Conservation (phyloP, 495 filamentous ascomycete genomes). For the Xylaria acuta region DNA sequence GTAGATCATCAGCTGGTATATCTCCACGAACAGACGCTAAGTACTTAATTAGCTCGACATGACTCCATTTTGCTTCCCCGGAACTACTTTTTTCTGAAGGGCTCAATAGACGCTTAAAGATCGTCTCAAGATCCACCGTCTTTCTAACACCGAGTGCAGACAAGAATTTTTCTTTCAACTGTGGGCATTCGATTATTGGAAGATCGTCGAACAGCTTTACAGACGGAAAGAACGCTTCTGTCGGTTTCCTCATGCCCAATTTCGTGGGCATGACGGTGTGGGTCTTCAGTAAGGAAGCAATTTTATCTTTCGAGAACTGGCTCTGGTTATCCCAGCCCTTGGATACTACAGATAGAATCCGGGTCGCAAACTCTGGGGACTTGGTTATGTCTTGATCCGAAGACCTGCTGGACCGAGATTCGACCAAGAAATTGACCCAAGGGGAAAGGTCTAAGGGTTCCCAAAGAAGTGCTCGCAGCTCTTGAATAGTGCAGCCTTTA, state of each 20-base stretch:
- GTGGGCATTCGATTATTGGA: constrained; percentile 75
- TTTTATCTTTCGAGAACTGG: constrained; percentile 65
- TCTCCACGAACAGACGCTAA: constrained; percentile 87
- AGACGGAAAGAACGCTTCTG: constrained; percentile 87
- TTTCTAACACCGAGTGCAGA: constrained; percentile 79
- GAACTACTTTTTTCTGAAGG: constrained; percentile 51
- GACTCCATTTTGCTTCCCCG: constrained; percentile 75
- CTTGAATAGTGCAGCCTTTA: constrained; percentile 50
- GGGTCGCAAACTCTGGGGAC: constrained; percentile 74
- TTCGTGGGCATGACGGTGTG: constrained; percentile 88
- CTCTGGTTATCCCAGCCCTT: constrained; percentile 85
- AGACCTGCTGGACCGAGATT: constrained; percentile 53
- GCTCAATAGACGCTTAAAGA: constrained; percentile 84
- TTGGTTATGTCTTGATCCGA: constrained; percentile 64
- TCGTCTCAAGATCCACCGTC: constrained; percentile 90
- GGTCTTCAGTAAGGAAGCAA: constrained; percentile 66
- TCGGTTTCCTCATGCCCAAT: constrained; percentile 84
- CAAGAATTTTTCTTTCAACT: constrained; percentile 89
- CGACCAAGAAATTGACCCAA: constrained; percentile 82
- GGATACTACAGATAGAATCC: constrained; percentile 80
- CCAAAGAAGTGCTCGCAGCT: constrained; percentile 84
- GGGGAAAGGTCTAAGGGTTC: constrained; percentile 77
- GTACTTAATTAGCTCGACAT: constrained; percentile 93
- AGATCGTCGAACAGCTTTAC: constrained; percentile 95
- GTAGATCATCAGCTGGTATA: constrained; percentile 84